These are phyloP conservation scores for Medicago arabica DNA, from an alignment of 306 rosid genomes.

Conservation along the genomic window DNA sequence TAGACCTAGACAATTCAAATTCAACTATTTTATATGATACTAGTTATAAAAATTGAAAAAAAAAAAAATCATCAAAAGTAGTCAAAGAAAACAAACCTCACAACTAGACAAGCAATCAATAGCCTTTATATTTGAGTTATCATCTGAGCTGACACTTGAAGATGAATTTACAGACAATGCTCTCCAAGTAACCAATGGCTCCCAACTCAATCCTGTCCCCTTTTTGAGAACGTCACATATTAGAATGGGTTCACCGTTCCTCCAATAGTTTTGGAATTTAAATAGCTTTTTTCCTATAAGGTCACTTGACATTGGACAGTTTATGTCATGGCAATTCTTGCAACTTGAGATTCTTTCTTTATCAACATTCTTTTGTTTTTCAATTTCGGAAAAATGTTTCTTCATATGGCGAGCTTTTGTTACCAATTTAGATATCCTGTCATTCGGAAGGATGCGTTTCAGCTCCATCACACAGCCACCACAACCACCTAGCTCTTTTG, in stretches of 20 bases:
- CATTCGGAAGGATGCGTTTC: conserved; percentile 57
- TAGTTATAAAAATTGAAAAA: too few relatives aligned
- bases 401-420: conserved; percentile 49
- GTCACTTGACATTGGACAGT: conserved; percentile 57
- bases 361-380: conserved; percentile 27
- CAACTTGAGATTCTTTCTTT: conserved; percentile 37
- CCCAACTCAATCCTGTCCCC: conserved; percentile 81
- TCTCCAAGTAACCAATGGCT: conserved; percentile 78
- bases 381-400: background rate
- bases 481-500: conserved; percentile 70
- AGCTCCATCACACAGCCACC: conserved; percentile 55
- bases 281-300: conserved; percentile 39
- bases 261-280: conserved; percentile 64
- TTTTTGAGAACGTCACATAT: conserved; percentile 64
- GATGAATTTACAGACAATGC: conserved; percentile 57
- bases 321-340: conserved; percentile 53
- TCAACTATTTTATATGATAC: too few relatives aligned
- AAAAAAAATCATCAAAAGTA: background rate
- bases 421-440: conserved; percentile 59
- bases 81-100: conserved; percentile 57
- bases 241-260: conserved; percentile 71
- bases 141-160: conserved; percentile 44
- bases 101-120: conserved; percentile 77
- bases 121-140: conserved; percentile 61
- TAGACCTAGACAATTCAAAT: too few relatives aligned